Evolutionary conservation across 2,329 filamentous ascomycete genomes (phyloP).

Genomic region (Exophiala lecanii-corni): DNA sequence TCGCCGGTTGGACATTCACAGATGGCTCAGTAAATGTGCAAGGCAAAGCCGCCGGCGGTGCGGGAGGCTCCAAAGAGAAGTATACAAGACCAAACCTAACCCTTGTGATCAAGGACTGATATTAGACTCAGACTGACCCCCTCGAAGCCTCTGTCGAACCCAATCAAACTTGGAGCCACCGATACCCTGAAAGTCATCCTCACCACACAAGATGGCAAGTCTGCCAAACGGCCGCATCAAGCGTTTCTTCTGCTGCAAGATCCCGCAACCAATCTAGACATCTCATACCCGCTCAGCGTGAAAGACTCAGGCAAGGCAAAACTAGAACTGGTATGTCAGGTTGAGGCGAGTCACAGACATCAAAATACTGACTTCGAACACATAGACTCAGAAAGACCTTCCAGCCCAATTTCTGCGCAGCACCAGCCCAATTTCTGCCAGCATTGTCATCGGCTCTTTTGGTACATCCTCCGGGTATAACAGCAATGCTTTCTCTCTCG

Average conservation of each 20-base stretch:
- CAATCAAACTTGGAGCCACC: conserved; percentile 59
- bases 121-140: conserved; percentile 54
- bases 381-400: conserved; percentile 80
- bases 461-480: conserved; percentile 64
- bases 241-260: conserved; percentile 84
- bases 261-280: conserved; percentile 68
- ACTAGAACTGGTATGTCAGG: conserved; percentile 69
- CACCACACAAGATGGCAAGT: conserved; percentile 73
- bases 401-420: conserved; percentile 73
- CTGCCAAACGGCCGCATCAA: conserved; percentile 83
- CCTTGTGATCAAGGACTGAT: background rate
- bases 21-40: conserved; percentile 60
- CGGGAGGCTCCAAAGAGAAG: conserved; percentile 52
- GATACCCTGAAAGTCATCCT: conserved; percentile 79
- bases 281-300: conserved; percentile 75
- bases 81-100: conserved; percentile 34
- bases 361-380: conserved; percentile 3
- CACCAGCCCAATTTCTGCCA: conserved; percentile 67
- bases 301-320: conserved; percentile 86
- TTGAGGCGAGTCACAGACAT: conserved; percentile 10
- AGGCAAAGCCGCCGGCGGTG: conserved; percentile 56
- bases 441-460: conserved; percentile 80
- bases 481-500: conserved; percentile 67
- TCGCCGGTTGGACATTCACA: conserved; percentile 58
- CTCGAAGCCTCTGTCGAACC: conserved; percentile 56